These are phyloP conservation scores for Grifola frondosa DNA, from an alignment of 1,284 basidiomycete genomes.

Conservation along the genomic window DNA sequence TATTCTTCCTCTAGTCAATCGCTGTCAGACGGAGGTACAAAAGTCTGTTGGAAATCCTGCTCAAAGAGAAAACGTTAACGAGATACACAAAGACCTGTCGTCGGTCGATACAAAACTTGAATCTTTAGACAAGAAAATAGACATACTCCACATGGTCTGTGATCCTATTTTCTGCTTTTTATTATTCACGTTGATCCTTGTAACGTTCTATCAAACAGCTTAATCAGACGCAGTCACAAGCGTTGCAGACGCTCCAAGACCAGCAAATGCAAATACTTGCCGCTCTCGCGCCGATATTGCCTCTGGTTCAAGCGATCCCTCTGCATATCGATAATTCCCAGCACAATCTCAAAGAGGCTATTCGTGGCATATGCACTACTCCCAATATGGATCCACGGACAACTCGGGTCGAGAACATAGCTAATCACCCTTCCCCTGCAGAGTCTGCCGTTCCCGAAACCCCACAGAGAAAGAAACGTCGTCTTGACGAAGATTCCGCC, in stretches of 20 bases:
- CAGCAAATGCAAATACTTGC: slow-evolving; percentile 52
- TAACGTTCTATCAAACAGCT: slow-evolving; percentile 17
- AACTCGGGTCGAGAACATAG: neutral
- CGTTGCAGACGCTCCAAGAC: slow-evolving; percentile 54
- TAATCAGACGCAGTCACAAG: slow-evolving; percentile 45
- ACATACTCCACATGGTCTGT: slow-evolving; percentile 53
- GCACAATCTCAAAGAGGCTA: slow-evolving; percentile 38
- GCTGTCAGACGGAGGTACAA: slow-evolving; percentile 60
- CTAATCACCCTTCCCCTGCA: neutral
- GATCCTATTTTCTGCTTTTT: slow-evolving; percentile 1
- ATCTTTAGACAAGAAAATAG: slow-evolving; percentile 53
- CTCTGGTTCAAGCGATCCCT: slow-evolving; percentile 56
- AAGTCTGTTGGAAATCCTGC: slow-evolving; percentile 54
- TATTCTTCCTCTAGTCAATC: slow-evolving; percentile 44
- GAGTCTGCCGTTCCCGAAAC: neutral
- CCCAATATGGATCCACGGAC: neutral
- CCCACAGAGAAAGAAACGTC: slow-evolving; percentile 14
- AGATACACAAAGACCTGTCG: slow-evolving; percentile 39
- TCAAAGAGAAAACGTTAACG: slow-evolving; percentile 44
- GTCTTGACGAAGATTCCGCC: slow-evolving; percentile 1
- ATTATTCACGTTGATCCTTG: neutral
- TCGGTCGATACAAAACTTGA: slow-evolving; percentile 42
- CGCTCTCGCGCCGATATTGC: slow-evolving; percentile 53
- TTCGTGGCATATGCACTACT: slow-evolving; percentile 16
- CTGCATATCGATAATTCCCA: slow-evolving; percentile 55